phyloP scores from a whole-genome alignment of 2,329 filamentous ascomycete species.

The Fusarium humuli region DNA sequence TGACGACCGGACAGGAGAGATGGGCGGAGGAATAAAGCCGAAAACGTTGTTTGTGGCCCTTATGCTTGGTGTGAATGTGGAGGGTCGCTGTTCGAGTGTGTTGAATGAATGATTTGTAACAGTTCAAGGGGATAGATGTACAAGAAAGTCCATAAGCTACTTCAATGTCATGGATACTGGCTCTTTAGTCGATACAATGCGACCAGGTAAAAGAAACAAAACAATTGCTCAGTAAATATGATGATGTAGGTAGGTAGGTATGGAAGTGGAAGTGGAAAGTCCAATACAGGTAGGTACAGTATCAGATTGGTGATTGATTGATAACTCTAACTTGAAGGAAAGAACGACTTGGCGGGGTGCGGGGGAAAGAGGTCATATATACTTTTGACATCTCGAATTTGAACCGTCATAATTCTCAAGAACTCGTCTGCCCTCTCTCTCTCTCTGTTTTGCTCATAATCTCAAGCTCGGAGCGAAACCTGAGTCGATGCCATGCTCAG shows the following conservation, averaged over 20 bases:
- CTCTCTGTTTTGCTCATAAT: slow-evolving; percentile 2
- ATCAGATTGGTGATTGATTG: slow-evolving; percentile 15
- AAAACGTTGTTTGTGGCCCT: slow-evolving; percentile 14
- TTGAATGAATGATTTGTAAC: not conserved
- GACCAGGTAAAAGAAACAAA: not conserved
- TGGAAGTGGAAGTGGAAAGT: not conserved
- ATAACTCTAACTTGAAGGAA: slow-evolving; percentile 12
- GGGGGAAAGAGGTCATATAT: slow-evolving; percentile 44
- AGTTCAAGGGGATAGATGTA: not conserved
- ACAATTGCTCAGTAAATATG: not conserved
- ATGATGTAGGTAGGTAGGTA: not conserved
- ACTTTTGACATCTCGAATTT: slow-evolving; percentile 20
- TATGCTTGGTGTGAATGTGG: slow-evolving; percentile 1
- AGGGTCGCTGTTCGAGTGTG: slow-evolving; percentile 1
- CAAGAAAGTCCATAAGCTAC: slow-evolving; percentile 26
- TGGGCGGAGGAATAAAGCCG: not conserved
- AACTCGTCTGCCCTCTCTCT: not conserved
- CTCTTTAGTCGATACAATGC: not conserved
- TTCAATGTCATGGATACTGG: slow-evolving; percentile 28
- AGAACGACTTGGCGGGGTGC: slow-evolving; percentile 29
- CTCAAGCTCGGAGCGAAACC: slow-evolving; percentile 23
- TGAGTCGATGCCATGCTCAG: slow-evolving; percentile 36
- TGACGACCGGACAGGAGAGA: slow-evolving; percentile 12
- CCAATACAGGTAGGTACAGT: not conserved
- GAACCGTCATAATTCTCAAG: slow-evolving; percentile 24